Base-by-base conservation (phyloP, 345 rosid species). In the Bruguiera parviflora region DNA sequence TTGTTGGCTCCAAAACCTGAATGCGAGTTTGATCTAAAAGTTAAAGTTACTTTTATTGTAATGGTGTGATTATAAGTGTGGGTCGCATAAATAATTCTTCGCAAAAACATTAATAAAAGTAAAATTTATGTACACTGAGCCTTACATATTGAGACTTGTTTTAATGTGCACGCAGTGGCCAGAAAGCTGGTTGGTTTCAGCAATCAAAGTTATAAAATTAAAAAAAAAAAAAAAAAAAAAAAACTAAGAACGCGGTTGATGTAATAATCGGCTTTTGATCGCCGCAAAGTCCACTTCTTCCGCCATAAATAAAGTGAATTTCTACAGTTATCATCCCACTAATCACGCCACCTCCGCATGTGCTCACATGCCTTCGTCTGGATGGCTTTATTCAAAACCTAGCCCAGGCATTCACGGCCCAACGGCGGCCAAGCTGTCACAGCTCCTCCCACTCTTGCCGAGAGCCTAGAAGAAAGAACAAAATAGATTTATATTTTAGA, bases 311-410 rank as follows among this genome's bases (percentile, higher is more conserved):
- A 29, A 25, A 0, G 43, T 10, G 19, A 29, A 28, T 56, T 71
- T 46, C 47, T 11, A 10, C 43, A 13, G 9, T 71, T 7, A 57
- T 53, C 52, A 10, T 2, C 13, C 79, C 81, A 76, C 58, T 46
- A 71, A 62, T 74, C 53, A 69, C 74, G 72, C 76, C 66, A 21
- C 51, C 79, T 73, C 35, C 75, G 69, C 86, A 81, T 78, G 80
- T 67, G 81, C 68, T 64, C 85, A 77, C 84, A 65, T 68, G 83
- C 63, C 80, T 15, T 79, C 88, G 68, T 75, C 80, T 77, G 82
- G 53, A 53, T 66, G 78, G 68, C 81, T 56, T 65, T 70, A 39
- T 66, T 68, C 47, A 19, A 22, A 29, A 15, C 32, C 53, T 73
- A 5, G 37, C 68, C 47, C 25, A 55, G 65, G 58, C 27, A n/a